Conservation (phyloP, 768 basidiomycete species). For the Trametes cubensis region DNA sequence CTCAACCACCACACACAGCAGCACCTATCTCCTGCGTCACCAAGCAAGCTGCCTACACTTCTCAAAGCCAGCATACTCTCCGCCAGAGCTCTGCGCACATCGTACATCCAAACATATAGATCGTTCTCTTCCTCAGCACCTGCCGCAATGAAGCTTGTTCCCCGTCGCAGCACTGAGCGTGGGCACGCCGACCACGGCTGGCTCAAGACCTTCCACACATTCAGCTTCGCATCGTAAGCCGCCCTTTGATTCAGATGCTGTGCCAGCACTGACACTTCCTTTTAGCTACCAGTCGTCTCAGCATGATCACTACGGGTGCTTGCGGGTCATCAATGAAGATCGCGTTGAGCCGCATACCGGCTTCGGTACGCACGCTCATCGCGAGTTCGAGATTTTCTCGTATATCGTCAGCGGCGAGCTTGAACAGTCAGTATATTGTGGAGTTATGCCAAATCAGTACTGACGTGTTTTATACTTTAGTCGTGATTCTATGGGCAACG, state of each 20-base stretch:
- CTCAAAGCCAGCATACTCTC: background rate
- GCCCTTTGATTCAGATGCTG: background rate
- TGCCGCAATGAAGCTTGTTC: slow-evolving; percentile 31
- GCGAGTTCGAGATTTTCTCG: slow-evolving; percentile 90
- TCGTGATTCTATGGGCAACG: slow-evolving; percentile 90
- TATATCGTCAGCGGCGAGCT: slow-evolving; percentile 81
- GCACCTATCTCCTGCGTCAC: background rate
- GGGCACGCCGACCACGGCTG: slow-evolving; percentile 57
- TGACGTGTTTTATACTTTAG: slow-evolving; percentile 39
- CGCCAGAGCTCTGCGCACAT: background rate
- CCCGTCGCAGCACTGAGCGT: slow-evolving; percentile 44
- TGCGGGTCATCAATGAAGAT: slow-evolving; percentile 93
- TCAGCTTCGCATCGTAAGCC: slow-evolving; percentile 72
- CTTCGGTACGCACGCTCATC: slow-evolving; percentile 84
- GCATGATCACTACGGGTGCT: slow-evolving; percentile 66
- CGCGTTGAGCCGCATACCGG: slow-evolving; percentile 76
- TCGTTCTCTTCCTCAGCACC: slow-evolving; percentile 8
- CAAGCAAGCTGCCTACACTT: slow-evolving; percentile 19
- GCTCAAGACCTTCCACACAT: slow-evolving; percentile 68
- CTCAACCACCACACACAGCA: background rate
- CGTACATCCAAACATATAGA: background rate
- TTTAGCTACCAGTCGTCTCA: slow-evolving; percentile 60
- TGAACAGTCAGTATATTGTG: slow-evolving; percentile 63
- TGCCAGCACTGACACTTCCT: background rate
- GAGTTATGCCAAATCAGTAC: background rate